Evolutionary conservation across 140 eudicot genomes (phyloP), one percentile per base, ranked within the genome.

Genomic region (Stevia rebaudiana): DNA sequence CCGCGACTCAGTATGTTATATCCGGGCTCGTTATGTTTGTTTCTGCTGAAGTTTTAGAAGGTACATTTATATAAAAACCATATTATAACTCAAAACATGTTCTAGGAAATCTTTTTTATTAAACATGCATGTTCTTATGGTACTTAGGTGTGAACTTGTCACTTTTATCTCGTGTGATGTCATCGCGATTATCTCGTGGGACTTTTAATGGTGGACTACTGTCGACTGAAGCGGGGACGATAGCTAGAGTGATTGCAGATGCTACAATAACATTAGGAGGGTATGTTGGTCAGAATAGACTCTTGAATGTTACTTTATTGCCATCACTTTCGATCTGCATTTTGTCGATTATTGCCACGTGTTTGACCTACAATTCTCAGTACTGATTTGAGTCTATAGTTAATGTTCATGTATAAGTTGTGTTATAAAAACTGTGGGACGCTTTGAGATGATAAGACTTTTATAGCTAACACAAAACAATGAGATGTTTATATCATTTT

Each of bases 201-300:
- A 91, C 98, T 7, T 91, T 74, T 69, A 91, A 91, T 17, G 98
- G 96, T 17, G 98, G 98, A 39, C 71, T 91, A 31, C 49, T 91
- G 48, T 91, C 98, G 13, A 91, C 98, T 8, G 98, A 91, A 85
- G 96, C 98, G 1, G 98, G 98, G 21, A 87, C 98, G 3, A 72
- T 91, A 63, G 98, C 98, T 9, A 86, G 98, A 62, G 98, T 87
- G 65, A 81, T 91, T 15, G 95, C 98, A 47, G 98, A 91, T 68
- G 96, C 79, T 23, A 87, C 96, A 1, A 91, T 91, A 61, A 91
- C 96, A 4, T 53, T 91, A 59, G 91, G 83, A 33, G 98, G 98
- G 57, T 84, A 71, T 65, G 78, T 81, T 51, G 96, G 96, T 19
- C 61, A 84, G 81, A 73, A 78, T 67, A 84, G 75, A 69, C 92